Percentiles rank a stretch among this genome's conserved stretches.
phyloP scores from a whole-genome alignment of 164 flowering plant species.

The Warburgia ugandensis region DNA sequence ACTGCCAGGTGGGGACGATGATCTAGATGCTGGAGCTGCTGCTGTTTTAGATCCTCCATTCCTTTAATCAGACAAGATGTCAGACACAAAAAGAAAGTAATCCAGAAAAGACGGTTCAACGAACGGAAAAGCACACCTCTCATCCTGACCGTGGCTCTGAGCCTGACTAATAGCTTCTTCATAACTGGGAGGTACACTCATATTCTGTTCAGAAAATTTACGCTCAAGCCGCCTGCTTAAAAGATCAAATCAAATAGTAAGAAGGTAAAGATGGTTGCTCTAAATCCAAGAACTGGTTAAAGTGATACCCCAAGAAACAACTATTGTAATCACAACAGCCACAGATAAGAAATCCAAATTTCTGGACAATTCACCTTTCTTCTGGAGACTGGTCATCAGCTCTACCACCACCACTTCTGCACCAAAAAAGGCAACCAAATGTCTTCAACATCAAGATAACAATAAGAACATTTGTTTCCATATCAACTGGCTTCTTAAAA shows the following conservation, averaged over 20 bases:
- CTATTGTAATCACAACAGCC: too few relatives aligned
- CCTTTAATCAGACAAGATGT: conserved; percentile 28
- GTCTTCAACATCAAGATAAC: too few relatives aligned
- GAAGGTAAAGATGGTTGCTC: too few relatives aligned
- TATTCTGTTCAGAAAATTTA: conserved; percentile 67
- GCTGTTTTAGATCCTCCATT: conserved; percentile 20
- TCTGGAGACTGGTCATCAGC: conserved; percentile 71
- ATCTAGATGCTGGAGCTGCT: too few relatives aligned
- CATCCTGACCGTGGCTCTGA: conserved; percentile 49
- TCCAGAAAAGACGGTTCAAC: not conserved
- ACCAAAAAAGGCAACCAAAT: too few relatives aligned
- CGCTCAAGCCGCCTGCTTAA: conserved; percentile 41
- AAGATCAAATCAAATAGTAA: not conserved
- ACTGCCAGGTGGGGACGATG: too few relatives aligned
- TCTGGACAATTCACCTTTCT: conserved; percentile 47
- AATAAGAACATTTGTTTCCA: too few relatives aligned
- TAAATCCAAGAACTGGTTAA: too few relatives aligned
- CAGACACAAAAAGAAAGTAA: too few relatives aligned
- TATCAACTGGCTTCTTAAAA: too few relatives aligned
- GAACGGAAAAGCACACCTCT: conserved; percentile 43
- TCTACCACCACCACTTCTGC: conserved; percentile 55
- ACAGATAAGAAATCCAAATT: too few relatives aligned
- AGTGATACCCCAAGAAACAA: too few relatives aligned
- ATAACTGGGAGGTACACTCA: conserved; percentile 86
- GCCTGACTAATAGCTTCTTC: conserved; percentile 66